Percentiles rank a stretch among this genome's conserved stretches.
These are phyloP conservation scores for Lactarius sp. DNA, from an alignment of 768 basidiomycete species.

Conservation along the genomic window DNA sequence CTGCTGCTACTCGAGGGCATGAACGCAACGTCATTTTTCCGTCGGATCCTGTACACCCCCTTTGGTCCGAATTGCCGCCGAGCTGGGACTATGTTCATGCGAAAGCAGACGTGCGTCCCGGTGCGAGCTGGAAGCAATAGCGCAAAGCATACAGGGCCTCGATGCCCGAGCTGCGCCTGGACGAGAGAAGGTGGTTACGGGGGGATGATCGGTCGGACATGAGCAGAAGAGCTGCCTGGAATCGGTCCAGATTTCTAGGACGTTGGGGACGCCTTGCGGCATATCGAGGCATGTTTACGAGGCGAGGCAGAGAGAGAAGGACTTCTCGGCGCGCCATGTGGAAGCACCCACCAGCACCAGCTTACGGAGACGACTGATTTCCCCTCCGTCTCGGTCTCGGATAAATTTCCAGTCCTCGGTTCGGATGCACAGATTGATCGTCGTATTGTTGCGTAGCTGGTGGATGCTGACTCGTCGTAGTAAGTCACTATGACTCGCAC, in stretches of 20 bases:
- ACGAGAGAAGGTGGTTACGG: conserved; percentile 19
- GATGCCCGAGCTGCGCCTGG: not conserved
- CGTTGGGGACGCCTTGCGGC: conserved; percentile 5
- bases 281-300: not conserved
- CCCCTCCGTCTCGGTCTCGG: not conserved
- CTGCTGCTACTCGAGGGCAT: not conserved
- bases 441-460: not conserved
- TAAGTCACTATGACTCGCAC: conserved; percentile 14
- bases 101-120: not conserved
- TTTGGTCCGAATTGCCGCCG: not conserved
- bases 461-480: not conserved
- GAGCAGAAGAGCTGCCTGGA: conserved; percentile 13
- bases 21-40: not conserved
- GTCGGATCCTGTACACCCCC: not conserved
- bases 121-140: not conserved
- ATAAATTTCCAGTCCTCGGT: no score
- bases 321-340: not conserved
- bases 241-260: conserved; percentile 3
- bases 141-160: not conserved
- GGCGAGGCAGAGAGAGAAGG: not conserved
- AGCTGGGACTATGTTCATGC: not conserved
- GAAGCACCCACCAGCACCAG: not conserved
- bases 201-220: conserved; percentile 22
- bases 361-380: not conserved
- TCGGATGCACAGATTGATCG: not conserved